phyloP scores from a whole-genome alignment of 2,329 filamentous ascomycete species.

The Sclerotinia glacialis region DNA sequence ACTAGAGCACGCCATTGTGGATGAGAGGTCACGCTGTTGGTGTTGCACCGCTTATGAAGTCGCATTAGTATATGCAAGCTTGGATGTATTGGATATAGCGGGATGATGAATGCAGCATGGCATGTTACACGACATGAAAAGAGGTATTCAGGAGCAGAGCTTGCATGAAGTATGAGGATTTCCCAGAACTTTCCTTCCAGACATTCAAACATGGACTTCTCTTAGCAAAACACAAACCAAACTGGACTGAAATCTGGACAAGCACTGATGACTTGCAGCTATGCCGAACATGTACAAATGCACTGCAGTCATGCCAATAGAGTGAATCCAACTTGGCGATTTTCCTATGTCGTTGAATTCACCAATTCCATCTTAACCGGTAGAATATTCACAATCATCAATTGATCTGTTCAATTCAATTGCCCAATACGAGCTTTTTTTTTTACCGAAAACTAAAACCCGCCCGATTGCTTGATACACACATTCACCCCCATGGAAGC shows the following conservation, averaged over 20 bases:
- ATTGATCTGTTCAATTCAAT: no score
- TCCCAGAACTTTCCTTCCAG: slow-evolving; percentile 6
- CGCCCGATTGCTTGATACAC: no score
- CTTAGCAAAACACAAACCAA: background rate
- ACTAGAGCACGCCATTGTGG: background rate
- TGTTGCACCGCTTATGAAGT: background rate
- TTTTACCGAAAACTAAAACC: background rate
- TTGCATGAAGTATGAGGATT: background rate
- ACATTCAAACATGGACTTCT: background rate
- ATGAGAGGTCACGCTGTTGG: background rate
- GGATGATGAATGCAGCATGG: background rate
- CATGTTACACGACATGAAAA: background rate
- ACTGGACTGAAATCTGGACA: background rate
- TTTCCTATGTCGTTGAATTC: background rate
- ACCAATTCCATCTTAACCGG: background rate
- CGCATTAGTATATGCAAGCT: background rate
- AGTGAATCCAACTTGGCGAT: background rate
- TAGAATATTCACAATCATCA: background rate
- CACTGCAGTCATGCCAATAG: slow-evolving; percentile 7
- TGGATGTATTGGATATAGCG: background rate
- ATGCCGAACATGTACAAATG: background rate
- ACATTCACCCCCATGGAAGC: no score
- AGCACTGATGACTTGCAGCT: slow-evolving; percentile 4
- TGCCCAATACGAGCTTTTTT: background rate
- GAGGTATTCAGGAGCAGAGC: background rate